phyloP scores from a whole-genome alignment of 2,329 filamentous ascomycete genomes.

The Fusarium temperatum region DNA sequence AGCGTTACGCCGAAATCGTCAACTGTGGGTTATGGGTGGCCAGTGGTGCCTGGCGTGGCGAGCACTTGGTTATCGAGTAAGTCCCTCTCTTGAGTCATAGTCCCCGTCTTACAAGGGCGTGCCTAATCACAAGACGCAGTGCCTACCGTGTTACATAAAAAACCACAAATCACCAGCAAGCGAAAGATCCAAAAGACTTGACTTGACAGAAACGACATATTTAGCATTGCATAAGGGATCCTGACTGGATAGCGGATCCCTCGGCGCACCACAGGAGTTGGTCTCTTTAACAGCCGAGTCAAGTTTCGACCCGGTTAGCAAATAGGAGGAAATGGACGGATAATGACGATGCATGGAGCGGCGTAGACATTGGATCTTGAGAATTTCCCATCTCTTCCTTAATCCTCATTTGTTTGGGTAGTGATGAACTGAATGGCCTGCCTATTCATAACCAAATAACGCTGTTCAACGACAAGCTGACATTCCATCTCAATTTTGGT shows the following conservation, averaged over 20 bases:
- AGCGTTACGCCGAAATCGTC: conserved; percentile 58
- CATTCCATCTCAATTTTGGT: conserved; percentile 20
- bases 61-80: conserved; percentile 59
- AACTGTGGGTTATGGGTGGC: conserved; percentile 62
- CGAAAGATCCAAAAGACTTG: conserved; percentile 2
- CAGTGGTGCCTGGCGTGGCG: conserved; percentile 57
- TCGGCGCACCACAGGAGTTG: conserved; percentile 34
- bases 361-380: conserved; percentile 19
- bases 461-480: conserved; percentile 19
- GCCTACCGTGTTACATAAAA: conserved; percentile 48
- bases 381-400: conserved; percentile 11
- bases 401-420: conserved; percentile 10
- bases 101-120: not conserved
- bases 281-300: conserved; percentile 16
- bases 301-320: conserved; percentile 28
- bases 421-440: conserved; percentile 25
- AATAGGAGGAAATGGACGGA: conserved; percentile 27
- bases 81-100: conserved; percentile 27
- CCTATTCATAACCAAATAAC: conserved; percentile 20
- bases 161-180: conserved; percentile 3
- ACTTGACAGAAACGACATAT: conserved; percentile 3
- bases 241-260: conserved; percentile 32
- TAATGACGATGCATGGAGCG: conserved; percentile 33
- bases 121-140: conserved; percentile 33
- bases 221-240: conserved; percentile 39